Evolutionary conservation across 208 protist genomes (phyloP).

Genomic region (Leishmania turanica): DNA sequence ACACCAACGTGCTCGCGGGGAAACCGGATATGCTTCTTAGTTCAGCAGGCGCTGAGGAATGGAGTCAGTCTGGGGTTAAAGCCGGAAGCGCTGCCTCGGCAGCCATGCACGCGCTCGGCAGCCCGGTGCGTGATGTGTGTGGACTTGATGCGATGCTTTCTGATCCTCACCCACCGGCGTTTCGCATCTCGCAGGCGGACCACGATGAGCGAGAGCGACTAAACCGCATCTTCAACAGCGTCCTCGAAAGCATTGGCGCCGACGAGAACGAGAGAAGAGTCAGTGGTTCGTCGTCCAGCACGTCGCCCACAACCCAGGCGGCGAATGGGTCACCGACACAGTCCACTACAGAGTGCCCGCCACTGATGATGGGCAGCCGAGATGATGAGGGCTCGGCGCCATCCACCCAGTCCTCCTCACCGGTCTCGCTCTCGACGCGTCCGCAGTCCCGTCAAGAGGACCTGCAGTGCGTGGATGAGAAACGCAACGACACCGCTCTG

Average conservation of each 20-base stretch:
- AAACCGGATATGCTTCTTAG: conserved; percentile 11
- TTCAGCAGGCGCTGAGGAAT: background rate
- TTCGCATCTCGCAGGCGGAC: conserved; percentile 17
- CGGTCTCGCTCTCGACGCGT: background rate
- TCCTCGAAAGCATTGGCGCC: conserved; percentile 24
- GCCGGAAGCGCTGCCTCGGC: background rate
- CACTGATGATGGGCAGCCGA: too few species aligned
- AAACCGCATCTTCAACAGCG: conserved; percentile 17
- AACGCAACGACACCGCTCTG: background rate
- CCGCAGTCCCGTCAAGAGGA: background rate
- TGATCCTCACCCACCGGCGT: conserved; percentile 27
- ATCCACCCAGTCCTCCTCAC: background rate
- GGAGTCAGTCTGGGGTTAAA: background rate
- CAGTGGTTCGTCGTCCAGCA: background rate
- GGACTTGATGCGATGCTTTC: conserved; percentile 17
- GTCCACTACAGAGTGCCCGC: background rate
- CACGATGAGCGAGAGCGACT: conserved; percentile 14
- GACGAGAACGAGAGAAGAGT: background rate
- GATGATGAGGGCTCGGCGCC: background rate
- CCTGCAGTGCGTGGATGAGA: background rate
- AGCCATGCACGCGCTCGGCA: background rate
- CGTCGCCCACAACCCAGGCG: background rate
- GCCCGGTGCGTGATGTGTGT: conserved; percentile 19
- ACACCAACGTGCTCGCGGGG: conserved; percentile 30
- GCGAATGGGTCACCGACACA: background rate